Evolutionary conservation across 192 early-diverging fungal species (phyloP), one percentile per base, ranked within the genome.

Genomic region (Coemansia sp.): DNA sequence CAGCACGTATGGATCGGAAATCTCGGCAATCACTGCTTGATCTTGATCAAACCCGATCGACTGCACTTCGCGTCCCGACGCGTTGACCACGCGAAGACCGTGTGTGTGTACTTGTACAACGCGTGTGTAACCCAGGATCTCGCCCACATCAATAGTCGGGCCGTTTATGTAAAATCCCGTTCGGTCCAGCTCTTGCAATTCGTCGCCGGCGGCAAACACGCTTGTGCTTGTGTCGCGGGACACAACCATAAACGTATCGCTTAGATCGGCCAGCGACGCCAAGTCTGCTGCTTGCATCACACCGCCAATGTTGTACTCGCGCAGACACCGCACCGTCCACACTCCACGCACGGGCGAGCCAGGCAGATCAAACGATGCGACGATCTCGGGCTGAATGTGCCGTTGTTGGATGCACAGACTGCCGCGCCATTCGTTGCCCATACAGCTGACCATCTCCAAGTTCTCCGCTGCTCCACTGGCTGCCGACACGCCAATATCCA

Each of bases 31-130:
- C 3, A 91, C 83, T 44, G 93, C 85, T 4, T 73, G 68, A 15
- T 74, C 61, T 2, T 56, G 15, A 20, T 55, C 61, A 37, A 71
- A 38, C 24, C 36, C 54, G 8, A 72, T 34, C 9, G 67, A 36
- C 54, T 79, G 76, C 21, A 63, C 71, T 25, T 67, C 73, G 26
- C 68, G 64, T 21, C 65, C 78, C 0, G 61, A 54, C 31, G 84
- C 80, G 58, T 92, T 86, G 3, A 97, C 59, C 5, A 94, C 38
- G 9, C 87, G 66, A 12, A 98, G 71, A 0, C 94, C 93, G 15
- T 74, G 65, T n/a, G 83, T 73, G 61, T 91, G 81, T 8, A 96
- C 90, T 67, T 99, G 97, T 5, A 99, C 84, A 55, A 94, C 89
- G 7, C 86, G 74, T 5, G 85, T 86, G 26, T 85, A 82, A 46